These are phyloP conservation scores for Massariosphaeria phaeospora DNA, from an alignment of 495 filamentous ascomycete species.

Conservation along the genomic window DNA sequence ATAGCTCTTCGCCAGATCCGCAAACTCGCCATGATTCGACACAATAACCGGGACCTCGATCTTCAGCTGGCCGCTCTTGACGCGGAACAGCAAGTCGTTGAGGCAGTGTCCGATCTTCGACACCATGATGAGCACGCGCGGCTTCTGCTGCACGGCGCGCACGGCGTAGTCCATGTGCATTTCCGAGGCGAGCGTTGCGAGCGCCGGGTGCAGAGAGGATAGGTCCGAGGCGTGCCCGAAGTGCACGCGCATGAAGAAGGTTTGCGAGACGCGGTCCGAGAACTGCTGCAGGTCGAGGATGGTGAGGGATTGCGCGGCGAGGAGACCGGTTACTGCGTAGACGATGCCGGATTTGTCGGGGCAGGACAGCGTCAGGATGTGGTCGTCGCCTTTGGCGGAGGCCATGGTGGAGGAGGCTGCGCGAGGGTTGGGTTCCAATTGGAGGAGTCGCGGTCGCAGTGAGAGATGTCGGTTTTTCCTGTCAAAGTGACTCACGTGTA, in stretches of 20 bases:
- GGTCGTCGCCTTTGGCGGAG: constrained; percentile 42
- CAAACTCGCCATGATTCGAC: constrained; percentile 70
- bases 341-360: constrained; percentile 72
- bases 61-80: constrained; percentile 56
- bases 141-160: constrained; percentile 56
- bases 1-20: constrained; percentile 60
- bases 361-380: constrained; percentile 70
- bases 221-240: constrained; percentile 53
- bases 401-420: constrained; percentile 8
- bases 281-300: constrained; percentile 72
- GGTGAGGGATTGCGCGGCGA: constrained; percentile 61
- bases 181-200: constrained; percentile 52
- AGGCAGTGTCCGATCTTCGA: constrained; percentile 77
- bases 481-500: constrained; percentile 2
- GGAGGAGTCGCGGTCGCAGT: not conserved
- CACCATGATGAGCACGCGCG: constrained; percentile 71
- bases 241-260: constrained; percentile 75
- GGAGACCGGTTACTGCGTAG: constrained; percentile 66
- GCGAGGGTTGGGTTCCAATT: not conserved
- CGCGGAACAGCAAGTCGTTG: constrained; percentile 73
- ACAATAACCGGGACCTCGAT: constrained; percentile 66
- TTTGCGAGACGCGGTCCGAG: constrained; percentile 58
- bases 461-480: not conserved
- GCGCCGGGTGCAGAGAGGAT: constrained; percentile 43
- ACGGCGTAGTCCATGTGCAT: constrained; percentile 61